Percentiles rank a stretch among this genome's conserved stretches.
Evolutionary conservation across 306 rosid species (phyloP).

Genomic region (Prunus persica): Prunus_persica_NCBIv2 NC_034010.1:1038001-1038500

Average conservation of each 20-base stretch:
- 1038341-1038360: not conserved
- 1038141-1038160: not conserved
- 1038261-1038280: not conserved
- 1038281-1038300: not conserved
- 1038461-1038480: not conserved
- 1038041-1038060: constrained; percentile 6
- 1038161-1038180: not conserved
- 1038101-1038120: not conserved
- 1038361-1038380: not conserved
- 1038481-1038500: constrained; percentile 1
- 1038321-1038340: not conserved
- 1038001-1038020: constrained; percentile 8
- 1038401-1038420: not conserved
- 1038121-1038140: not conserved
- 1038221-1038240: not conserved
- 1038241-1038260: not conserved
- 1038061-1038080: not conserved
- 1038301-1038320: not conserved
- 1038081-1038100: not conserved
- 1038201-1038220: not conserved
- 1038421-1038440: not conserved
- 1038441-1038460: not conserved
- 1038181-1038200: not conserved
- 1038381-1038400: not conserved
- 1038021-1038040: constrained; percentile 8